Percentiles rank a stretch among this genome's conserved stretches.
Evolutionary conservation across 78 protist species (phyloP).

Genomic region (Chrysochromulina parva): DNA sequence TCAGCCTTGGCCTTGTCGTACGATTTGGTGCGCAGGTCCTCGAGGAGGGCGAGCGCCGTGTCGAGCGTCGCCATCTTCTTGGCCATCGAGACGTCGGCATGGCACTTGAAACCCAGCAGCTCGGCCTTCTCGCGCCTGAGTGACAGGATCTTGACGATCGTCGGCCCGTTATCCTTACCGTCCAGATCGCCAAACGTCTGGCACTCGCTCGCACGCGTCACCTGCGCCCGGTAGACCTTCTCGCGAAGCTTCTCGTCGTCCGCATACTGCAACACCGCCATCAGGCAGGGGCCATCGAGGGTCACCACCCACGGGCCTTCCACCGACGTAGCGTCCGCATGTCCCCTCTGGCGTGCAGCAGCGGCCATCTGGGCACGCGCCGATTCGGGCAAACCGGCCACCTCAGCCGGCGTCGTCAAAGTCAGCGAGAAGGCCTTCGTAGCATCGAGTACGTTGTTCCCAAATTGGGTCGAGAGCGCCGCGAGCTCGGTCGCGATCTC

Average conservation of each 20-base stretch:
- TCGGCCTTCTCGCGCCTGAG: neutral
- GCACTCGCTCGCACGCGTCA: neutral
- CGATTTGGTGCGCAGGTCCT: neutral
- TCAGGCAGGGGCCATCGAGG: neutral
- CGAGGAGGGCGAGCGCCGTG: neutral
- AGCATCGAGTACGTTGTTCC: conserved; percentile 36
- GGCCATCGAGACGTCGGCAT: neutral
- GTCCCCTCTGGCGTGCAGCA: neutral
- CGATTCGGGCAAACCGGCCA: conserved; percentile 14
- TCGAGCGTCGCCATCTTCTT: conserved; percentile 9
- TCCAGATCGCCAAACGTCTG: too few relatives aligned
- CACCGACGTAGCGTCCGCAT: neutral
- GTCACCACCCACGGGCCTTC: conserved; percentile 10
- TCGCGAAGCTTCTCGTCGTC: neutral
- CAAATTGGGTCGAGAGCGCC: neutral
- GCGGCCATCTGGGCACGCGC: neutral
- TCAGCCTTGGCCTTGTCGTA: neutral
- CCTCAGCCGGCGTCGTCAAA: neutral
- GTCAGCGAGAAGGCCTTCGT: neutral
- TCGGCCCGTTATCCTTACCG: neutral
- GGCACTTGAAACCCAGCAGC: too few relatives aligned
- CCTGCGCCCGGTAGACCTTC: neutral
- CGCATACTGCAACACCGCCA: too few relatives aligned
- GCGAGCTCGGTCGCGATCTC: neutral
- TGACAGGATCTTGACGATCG: neutral